Evolutionary conservation across 1,284 basidiomycete genomes (phyloP).

Genomic region (Rhodotorula sp.): DNA sequence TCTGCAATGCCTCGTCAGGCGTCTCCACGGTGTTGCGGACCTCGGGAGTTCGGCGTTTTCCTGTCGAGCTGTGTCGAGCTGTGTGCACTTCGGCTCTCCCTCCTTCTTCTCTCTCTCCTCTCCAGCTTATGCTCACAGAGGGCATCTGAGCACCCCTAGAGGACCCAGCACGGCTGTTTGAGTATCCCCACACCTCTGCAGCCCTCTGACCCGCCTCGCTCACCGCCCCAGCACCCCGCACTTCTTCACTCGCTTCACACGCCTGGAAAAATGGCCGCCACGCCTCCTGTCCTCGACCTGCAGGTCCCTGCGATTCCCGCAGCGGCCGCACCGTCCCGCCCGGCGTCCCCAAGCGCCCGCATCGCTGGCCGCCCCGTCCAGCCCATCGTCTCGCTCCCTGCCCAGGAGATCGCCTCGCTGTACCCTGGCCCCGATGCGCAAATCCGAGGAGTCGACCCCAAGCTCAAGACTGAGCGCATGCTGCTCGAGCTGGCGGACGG

Average conservation of each 20-base stretch:
- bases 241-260: background rate
- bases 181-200: background rate
- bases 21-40: background rate
- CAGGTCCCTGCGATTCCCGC: conserved; percentile 1
- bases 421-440: conserved; percentile 19
- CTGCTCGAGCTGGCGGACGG: conserved; percentile 92
- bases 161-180: background rate
- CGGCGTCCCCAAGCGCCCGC: conserved; percentile 20
- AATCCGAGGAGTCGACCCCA: conserved; percentile 3
- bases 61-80: no score
- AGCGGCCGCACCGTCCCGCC: conserved; percentile 8
- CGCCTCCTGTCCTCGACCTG: conserved; percentile 24
- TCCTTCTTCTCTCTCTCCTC: background rate
- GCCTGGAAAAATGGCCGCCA: conserved; percentile 1
- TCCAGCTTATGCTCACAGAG: background rate
- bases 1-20: background rate
- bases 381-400: conserved; percentile 24
- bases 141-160: conserved; percentile 5
- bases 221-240: background rate
- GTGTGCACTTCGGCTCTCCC: background rate
- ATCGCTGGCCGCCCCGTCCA: conserved; percentile 22
- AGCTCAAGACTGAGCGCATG: conserved; percentile 47
- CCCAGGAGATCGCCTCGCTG: conserved; percentile 19
- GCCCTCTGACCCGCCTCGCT: background rate
- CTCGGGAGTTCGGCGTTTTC: no score